phyloP scores from a whole-genome alignment of 2,329 filamentous ascomycete genomes.

The Verticillium dahliae region DNA sequence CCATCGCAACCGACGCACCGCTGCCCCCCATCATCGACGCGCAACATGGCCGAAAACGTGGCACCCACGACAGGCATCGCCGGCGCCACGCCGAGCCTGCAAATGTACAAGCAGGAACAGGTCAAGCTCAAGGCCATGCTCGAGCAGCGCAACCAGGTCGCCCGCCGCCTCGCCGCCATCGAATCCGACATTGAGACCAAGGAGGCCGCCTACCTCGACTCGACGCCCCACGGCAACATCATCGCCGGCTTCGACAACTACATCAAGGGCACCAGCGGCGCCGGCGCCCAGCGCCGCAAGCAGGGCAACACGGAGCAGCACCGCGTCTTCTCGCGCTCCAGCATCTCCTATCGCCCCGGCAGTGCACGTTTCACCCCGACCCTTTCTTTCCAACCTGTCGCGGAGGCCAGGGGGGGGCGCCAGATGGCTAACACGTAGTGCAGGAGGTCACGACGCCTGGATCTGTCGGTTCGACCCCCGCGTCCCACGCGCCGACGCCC shows the following conservation, averaged over 20 bases:
- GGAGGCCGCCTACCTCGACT: slow-evolving; percentile 85
- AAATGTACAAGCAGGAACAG: slow-evolving; percentile 45
- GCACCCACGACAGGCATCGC: slow-evolving; percentile 1
- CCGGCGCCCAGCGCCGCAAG: slow-evolving; percentile 57
- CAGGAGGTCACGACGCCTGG: slow-evolving; percentile 37
- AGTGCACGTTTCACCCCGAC: slow-evolving; percentile 5
- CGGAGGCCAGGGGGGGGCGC: too few species aligned
- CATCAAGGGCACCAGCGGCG: slow-evolving; percentile 76
- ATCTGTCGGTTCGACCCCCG: slow-evolving; percentile 35
- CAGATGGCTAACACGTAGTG: not conserved
- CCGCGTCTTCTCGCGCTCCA: slow-evolving; percentile 64
- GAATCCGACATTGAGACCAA: slow-evolving; percentile 82
- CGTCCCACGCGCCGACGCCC: slow-evolving; percentile 46
- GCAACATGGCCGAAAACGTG: slow-evolving; percentile 10
- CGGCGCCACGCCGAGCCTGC: slow-evolving; percentile 27
- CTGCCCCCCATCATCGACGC: not conserved
- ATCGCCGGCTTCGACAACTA: slow-evolving; percentile 98
- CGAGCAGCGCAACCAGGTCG: slow-evolving; percentile 28
- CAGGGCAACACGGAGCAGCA: slow-evolving; percentile 61
- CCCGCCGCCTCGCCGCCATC: slow-evolving; percentile 25
- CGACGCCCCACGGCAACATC: slow-evolving; percentile 85
- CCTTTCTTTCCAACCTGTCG: not conserved
- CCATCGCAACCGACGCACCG: not conserved
- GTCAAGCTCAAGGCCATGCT: slow-evolving; percentile 40
- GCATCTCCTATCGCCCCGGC: slow-evolving; percentile 51